Evolutionary conservation across 2,329 filamentous ascomycete genomes (phyloP), one percentile per base, ranked within the genome.

Genomic region (Coccinonectria pachysandricola): DNA sequence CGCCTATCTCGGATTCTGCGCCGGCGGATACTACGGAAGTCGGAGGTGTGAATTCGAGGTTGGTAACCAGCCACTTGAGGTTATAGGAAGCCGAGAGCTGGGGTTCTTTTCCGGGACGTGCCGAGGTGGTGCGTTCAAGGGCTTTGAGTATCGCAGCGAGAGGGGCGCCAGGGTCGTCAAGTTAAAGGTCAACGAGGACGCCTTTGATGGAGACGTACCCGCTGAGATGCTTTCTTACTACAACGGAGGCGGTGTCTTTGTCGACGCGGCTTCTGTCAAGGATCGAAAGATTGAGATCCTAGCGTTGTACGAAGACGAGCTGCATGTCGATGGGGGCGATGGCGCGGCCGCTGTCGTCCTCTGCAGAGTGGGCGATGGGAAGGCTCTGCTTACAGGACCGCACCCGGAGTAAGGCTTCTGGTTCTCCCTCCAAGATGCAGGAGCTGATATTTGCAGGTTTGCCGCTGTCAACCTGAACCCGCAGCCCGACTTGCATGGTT

Each of bases 211-310:
- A 0, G 56, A 59, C 4, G 50, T 79, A 2, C 70, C 77, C 0
- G 66, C 73, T 2, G 60, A 64, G 2, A 83, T 93, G 33, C 63
- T 67, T 27, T 78, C 75, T 9, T 98, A 98, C 50, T 95, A 88
- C 53, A 98, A 98, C 43, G 91, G 91, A 1, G 91, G 91, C 1
- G 87, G 91, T 4, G 75, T 93, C 2, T 98, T 96, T 58, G 83
- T 94, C 1, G 79, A 91, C 55, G 79, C 81, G 2, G 65, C 68
- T 3, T 71, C 67, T 22, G 63, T 73, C 30, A 59, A 63, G 29
- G 65, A 69, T 15, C 59, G 66, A 36, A 80, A 79, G 2, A 73
- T 95, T 1, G 75, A 95, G 53, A 68, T 94, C 6, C 60, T 98
- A 13, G 91, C 88, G 1, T 80, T 68, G 32, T 98, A 91, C 49